These are phyloP conservation scores for Acacia melanoxylon DNA, from an alignment of 306 rosid genomes.

Conservation along the genomic window DNA sequence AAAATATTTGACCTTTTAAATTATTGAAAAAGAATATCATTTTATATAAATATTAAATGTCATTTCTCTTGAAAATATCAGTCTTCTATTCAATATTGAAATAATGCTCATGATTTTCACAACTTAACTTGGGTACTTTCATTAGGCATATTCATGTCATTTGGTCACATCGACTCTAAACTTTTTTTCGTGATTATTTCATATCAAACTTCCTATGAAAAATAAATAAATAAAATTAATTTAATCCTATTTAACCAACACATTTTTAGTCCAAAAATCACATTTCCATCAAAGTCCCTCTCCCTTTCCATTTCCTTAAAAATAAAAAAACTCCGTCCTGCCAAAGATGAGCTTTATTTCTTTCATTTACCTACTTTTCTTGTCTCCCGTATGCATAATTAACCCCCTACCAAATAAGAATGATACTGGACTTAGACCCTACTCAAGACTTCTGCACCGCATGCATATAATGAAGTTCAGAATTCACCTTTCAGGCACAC, in stretches of 20 bases:
- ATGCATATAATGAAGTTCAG: slow-evolving; percentile 12
- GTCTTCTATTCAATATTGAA: too few species aligned
- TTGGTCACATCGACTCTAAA: not conserved
- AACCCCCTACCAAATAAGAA: slow-evolving; percentile 22
- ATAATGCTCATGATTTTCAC: too few species aligned
- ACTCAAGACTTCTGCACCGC: not conserved
- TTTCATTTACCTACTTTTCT: slow-evolving; percentile 3
- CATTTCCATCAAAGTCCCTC: not conserved
- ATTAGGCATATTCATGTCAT: not conserved
- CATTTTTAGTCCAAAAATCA: not conserved
- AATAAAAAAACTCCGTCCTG: not conserved
- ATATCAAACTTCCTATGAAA: not conserved
- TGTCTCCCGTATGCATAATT: slow-evolving; percentile 20
- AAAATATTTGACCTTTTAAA: too few species aligned
- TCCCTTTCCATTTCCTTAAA: not conserved
- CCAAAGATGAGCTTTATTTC: not conserved
- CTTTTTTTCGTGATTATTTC: not conserved
- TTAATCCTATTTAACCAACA: not conserved
- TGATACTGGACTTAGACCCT: slow-evolving; percentile 11
- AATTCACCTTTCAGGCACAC: slow-evolving; percentile 26
- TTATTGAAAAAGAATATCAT: not conserved
- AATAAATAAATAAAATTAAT: too few species aligned
- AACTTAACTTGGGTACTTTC: not conserved
- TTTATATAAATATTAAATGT: too few species aligned
- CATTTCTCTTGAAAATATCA: too few species aligned